Base-by-base conservation (phyloP, 2,329 filamentous ascomycete species). In the Colletotrichum eleusines region DNA sequence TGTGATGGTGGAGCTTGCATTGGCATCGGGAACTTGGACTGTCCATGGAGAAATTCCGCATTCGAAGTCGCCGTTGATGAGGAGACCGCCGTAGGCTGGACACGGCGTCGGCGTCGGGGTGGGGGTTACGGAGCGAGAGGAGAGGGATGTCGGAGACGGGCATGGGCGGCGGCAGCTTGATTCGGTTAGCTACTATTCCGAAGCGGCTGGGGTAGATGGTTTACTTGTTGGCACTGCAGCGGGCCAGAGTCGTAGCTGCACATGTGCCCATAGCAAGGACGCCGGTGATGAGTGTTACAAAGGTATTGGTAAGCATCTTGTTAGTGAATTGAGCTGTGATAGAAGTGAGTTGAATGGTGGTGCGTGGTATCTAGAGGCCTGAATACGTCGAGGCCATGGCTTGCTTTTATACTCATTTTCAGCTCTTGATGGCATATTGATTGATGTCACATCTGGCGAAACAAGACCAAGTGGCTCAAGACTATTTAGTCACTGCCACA, bases 81-180 rank as follows among this genome's bases (percentile, higher is more conserved):
- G 61, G 51, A 72, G 57, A 12, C 65, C 59, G 18, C 64, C 28
- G 48, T 62, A 62, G 14, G 63, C 38, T 3, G 59, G 31, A 20
- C 71, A 61, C 2, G 66, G 50, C 1, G 69, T 73, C 9, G 72
- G 46, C 2, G 60, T 69, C 23, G 11, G 18, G 3, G 57, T 61
- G 38, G 48, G 57, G 4, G 33, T 18, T 5, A n/a, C 28, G 9
- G 71, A 67, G 33, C 74, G 75, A 11, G 73, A 75, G 1, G 68
- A 73, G 4, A n/a, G n/a, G n/a, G n/a, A n/a, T n/a, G n/a, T n/a
- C n/a, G 66, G 59, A 75, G 72, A 44, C 78, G 68, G 51, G 75
- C 67, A 35, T 76, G 73, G n/a, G n/a, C n/a, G n/a, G 55, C 74
- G 71, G 66, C 68, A 76, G 62, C 74, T 75, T 58, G 14, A 18